Base-by-base conservation (phyloP, 1,284 basidiomycete species). In the Tremellales sp. region DNA sequence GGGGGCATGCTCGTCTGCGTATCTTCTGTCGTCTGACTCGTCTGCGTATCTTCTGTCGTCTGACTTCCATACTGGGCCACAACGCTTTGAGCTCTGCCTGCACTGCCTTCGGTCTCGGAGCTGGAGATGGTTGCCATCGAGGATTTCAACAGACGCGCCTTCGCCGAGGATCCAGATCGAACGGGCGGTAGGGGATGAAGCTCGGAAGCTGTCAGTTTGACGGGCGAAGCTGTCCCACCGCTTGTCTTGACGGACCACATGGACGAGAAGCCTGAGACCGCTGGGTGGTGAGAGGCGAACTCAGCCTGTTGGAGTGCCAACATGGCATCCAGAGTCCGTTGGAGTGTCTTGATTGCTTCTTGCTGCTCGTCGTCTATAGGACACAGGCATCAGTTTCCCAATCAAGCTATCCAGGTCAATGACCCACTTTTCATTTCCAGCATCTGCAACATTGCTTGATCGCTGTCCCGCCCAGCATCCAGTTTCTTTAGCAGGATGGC, bases 261-360 rank as follows among this genome's bases (percentile, higher is more conserved):
- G n/a, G n/a, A n/a, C n/a, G n/a, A n/a, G n/a, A n/a, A n/a, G n/a
- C n/a, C n/a, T n/a, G n/a, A n/a, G n/a, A n/a, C n/a, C n/a, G n/a
- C n/a, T n/a, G n/a, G n/a, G n/a, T n/a, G n/a, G n/a, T n/a, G n/a
- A n/a, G n/a, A n/a, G 14, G 37, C 38, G 18, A 14, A 31, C 8
- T 41, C 14, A 3, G 14, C 19, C 25, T 31, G 14, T 25, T 40
- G 27, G 18, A 39, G 18, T 6, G 18, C 22, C 16, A 18, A 12
- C 45, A 28, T 41, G 19, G 18, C 43, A 26, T 85, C 82, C 28
- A 86, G 71, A 18, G 80, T 81, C 22, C 85, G 72, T 66, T 85
- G 83, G 13, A 87, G 75, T 4, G 85, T 83, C 72, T 85, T 85
- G 62, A 86, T 79, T 16, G 85, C 85, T 65, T 87, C 86, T 0